Conservation (phyloP, 2,329 filamentous ascomycete species). For the Daldinia sp. region DNA sequence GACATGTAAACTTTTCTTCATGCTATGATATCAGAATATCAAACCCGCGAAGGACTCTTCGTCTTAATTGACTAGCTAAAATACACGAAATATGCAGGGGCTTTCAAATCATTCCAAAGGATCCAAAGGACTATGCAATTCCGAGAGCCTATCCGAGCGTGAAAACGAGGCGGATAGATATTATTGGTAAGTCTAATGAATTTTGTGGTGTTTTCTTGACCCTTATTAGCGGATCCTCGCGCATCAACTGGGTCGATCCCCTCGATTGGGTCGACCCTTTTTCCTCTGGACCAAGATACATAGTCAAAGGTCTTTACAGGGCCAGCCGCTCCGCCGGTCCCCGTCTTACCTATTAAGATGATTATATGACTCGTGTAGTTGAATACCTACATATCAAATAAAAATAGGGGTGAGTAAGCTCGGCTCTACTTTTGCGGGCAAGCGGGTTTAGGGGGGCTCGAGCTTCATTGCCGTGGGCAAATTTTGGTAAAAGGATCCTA, state of each 20-base stretch:
- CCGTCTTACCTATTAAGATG: constrained; percentile 8
- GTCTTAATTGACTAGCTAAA: background rate
- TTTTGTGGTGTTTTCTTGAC: constrained; percentile 18
- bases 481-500: constrained; percentile 9
- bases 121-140: background rate
- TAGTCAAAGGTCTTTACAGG: constrained; percentile 7
- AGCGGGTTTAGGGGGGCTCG: constrained; percentile 2
- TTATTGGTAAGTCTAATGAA: constrained; percentile 7
- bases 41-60: background rate
- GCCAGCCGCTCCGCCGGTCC: constrained; percentile 28
- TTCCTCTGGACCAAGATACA: constrained; percentile 16
- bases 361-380: constrained; percentile 19
- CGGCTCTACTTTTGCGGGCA: constrained; percentile 4
- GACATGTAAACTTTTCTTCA: background rate
- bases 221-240: constrained; percentile 19
- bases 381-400: background rate
- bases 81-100: background rate
- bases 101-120: background rate
- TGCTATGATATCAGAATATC: constrained; percentile 3
- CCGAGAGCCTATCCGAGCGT: constrained; percentile 5
- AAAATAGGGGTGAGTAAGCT: constrained; percentile 19
- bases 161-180: constrained; percentile 19
- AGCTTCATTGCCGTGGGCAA: constrained; percentile 13
- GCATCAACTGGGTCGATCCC: constrained; percentile 12
- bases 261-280: constrained; percentile 27